Percentiles rank a stretch among this genome's conserved stretches.
Evolutionary conservation across 2,329 filamentous ascomycete genomes (phyloP).

Genomic region (Cordyceps militaris): DNA sequence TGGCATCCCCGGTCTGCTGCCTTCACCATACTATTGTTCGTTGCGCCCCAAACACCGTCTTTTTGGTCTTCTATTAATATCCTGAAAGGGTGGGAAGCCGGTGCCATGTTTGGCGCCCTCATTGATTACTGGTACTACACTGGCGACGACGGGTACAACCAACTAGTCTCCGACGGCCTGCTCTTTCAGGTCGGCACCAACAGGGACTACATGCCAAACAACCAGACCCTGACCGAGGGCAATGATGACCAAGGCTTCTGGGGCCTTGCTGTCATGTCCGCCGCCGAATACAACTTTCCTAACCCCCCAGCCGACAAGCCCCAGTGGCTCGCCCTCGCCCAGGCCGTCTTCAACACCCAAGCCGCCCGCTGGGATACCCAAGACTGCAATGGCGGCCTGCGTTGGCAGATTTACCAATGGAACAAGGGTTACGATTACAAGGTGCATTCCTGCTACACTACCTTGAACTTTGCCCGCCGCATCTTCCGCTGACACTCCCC

Average conservation of each 20-base stretch:
- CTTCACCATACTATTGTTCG: constrained; percentile 49
- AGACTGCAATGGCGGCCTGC: constrained; percentile 66
- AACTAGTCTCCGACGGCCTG: constrained; percentile 50
- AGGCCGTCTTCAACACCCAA: constrained; percentile 77
- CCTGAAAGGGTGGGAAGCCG: constrained; percentile 57
- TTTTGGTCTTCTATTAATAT: constrained; percentile 4
- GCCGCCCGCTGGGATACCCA: constrained; percentile 63
- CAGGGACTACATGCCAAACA: constrained; percentile 58
- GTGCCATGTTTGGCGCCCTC: constrained; percentile 62
- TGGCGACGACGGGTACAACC: constrained; percentile 58
- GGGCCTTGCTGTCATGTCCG: constrained; percentile 74
- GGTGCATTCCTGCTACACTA: neutral
- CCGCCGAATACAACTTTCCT: constrained; percentile 69
- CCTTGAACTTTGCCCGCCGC: neutral
- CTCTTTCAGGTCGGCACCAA: constrained; percentile 54
- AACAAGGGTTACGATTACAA: constrained; percentile 77
- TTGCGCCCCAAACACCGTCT: constrained; percentile 32
- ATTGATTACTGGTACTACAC: constrained; percentile 69
- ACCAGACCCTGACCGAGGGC: constrained; percentile 54
- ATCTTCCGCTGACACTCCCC: neutral
- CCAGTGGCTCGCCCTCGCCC: constrained; percentile 65
- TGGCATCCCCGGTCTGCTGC: constrained; percentile 43
- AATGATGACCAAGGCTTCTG: constrained; percentile 81
- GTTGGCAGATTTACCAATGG: constrained; percentile 80
- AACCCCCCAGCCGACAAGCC: constrained; percentile 56